Evolutionary conservation across 768 basidiomycete species (phyloP).

Genomic region (Tubosaeta brunneosetosa): DNA sequence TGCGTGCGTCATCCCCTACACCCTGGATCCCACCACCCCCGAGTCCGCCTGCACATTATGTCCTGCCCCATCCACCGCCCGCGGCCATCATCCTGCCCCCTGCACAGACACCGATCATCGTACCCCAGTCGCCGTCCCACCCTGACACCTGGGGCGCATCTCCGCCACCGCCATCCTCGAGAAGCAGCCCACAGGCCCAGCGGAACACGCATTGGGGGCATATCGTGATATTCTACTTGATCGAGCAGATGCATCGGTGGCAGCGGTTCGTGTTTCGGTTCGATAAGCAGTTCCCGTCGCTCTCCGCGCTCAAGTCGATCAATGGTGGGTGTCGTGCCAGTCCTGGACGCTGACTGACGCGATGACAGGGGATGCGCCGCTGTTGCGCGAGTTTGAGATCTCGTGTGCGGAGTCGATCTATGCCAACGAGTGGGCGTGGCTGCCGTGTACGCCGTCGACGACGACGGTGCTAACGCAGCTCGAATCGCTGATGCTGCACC

Average conservation of each 20-base stretch:
- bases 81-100: slow-evolving; percentile 32
- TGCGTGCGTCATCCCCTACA: slow-evolving; percentile 27
- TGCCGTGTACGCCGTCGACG: slow-evolving; percentile 47
- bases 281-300: slow-evolving; percentile 70
- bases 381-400: slow-evolving; percentile 72
- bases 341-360: neutral
- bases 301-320: slow-evolving; percentile 69
- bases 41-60: slow-evolving; percentile 36
- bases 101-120: slow-evolving; percentile 41
- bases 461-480: slow-evolving; percentile 43
- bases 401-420: slow-evolving; percentile 64
- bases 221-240: slow-evolving; percentile 73
- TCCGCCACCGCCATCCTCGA: slow-evolving; percentile 23
- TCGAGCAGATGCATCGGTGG: slow-evolving; percentile 80
- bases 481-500: slow-evolving; percentile 57
- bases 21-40: slow-evolving; percentile 29
- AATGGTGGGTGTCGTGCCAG: slow-evolving; percentile 43
- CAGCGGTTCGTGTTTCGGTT: slow-evolving; percentile 76
- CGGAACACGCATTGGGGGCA: slow-evolving; percentile 73
- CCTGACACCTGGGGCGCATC: slow-evolving; percentile 39
- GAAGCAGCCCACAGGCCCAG: slow-evolving; percentile 31
- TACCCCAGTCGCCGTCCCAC: slow-evolving; percentile 41
- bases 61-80: slow-evolving; percentile 29
- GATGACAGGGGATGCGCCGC: slow-evolving; percentile 55
- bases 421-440: slow-evolving; percentile 67